Evolutionary conservation across 2,329 filamentous ascomycete species (phyloP), one percentile per base, ranked within the genome.

Genomic region (Trichoderma sp.): DNA sequence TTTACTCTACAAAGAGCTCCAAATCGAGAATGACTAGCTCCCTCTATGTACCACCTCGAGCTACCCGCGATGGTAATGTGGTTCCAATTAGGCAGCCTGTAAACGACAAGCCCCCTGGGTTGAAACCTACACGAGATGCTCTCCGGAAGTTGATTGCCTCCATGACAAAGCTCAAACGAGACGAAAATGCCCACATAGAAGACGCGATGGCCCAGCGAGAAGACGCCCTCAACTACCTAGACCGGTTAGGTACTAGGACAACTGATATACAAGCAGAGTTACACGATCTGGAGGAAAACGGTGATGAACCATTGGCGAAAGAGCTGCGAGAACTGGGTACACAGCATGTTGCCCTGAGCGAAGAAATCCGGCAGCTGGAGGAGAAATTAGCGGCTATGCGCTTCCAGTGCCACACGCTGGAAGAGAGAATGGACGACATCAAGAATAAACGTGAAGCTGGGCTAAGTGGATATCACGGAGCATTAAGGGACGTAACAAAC

Each of bases 401-500:
- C 72, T 84, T 83, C 56, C 82, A 86, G 32, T 87, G 88, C 71
- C 80, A 84, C n/a, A 84, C 83, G 74, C 77, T 93, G 0, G 79
- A 85, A 69, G 83, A 83, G 3, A 84, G 87, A 73, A 86, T 92
- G 54, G 82, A 86, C 7, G 87, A 90, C 66, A 83, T 88, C 1
- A 84, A 84, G 70, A 93, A 89, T 71, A 84, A 84, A 64, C 82
- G 89, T 42, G 90, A 93, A 75, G 89, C 90, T 2, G 88, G 87
- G n/a, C 76, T 93, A 15, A 91, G 89, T 66, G 89, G 90, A 0
- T 93, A 92, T 75, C 86, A 84, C 22, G 86, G 89, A 1, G 89
- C 90, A 4, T 78, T 92, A 39, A 85, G 82, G 66, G 86, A 92
- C 64, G 84, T 92, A 6, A 89, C 93, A 69, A 81, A 80, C 15